Conservation (phyloP, 495 filamentous ascomycete species). For the Parathielavia appendiculata region DNA sequence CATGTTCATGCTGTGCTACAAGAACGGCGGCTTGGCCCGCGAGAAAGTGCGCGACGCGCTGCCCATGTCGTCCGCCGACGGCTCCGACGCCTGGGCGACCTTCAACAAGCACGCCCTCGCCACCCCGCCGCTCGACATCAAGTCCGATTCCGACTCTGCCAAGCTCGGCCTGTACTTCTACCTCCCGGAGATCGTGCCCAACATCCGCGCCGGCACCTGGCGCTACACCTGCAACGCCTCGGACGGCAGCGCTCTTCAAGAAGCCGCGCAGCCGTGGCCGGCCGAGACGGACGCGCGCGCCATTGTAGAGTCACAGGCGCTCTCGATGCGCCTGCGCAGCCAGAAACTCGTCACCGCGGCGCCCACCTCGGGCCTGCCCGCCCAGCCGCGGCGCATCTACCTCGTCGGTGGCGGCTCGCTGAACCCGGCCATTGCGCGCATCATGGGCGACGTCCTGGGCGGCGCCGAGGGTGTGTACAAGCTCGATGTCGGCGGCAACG, state of each 20-base stretch:
- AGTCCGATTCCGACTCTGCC: conserved; percentile 48
- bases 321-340: conserved; percentile 81
- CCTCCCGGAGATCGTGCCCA: conserved; percentile 91
- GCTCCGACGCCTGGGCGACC: conserved; percentile 57
- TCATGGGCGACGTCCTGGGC: conserved; percentile 82
- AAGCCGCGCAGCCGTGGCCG: conserved; percentile 39
- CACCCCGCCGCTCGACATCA: conserved; percentile 62
- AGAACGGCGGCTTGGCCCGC: conserved; percentile 90
- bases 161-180: conserved; percentile 92
- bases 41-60: conserved; percentile 75
- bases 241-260: conserved; percentile 45
- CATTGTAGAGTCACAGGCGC: conserved; percentile 90
- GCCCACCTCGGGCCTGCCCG: conserved; percentile 45
- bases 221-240: conserved; percentile 60
- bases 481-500: conserved; percentile 92
- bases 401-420: conserved; percentile 86
- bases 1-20: conserved; percentile 99
- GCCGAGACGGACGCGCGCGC: conserved; percentile 65
- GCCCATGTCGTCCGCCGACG: conserved; percentile 35
- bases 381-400: conserved; percentile 85
- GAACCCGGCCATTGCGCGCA: conserved; percentile 77
- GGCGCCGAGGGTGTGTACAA: conserved; percentile 83
- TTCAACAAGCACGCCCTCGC: conserved; percentile 67
- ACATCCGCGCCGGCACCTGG: conserved; percentile 77
- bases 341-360: conserved; percentile 57